Evolutionary conservation across 441 rosid genomes (phyloP).

Genomic region (Gossypium gossypioides): DNA sequence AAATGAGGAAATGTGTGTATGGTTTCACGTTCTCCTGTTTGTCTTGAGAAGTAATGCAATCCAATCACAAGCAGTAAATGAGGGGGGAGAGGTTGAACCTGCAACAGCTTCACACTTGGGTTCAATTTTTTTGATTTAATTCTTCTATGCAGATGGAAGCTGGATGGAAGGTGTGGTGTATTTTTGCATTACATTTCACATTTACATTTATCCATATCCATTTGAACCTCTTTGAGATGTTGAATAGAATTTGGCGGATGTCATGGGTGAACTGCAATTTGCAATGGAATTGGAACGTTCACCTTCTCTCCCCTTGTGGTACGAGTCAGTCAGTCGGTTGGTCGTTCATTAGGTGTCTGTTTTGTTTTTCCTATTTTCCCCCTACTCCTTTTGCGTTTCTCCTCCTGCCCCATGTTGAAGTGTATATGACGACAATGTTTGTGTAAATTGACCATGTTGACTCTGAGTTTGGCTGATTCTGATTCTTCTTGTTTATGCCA

Average conservation of each 20-base stretch:
- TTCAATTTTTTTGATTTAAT: slow-evolving; percentile 23
- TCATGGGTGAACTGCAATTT: slow-evolving; percentile 11
- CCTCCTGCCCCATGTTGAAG: neutral
- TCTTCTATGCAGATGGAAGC: slow-evolving; percentile 31
- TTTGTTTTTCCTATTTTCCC: neutral
- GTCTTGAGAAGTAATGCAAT: slow-evolving; percentile 4
- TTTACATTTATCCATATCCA: neutral
- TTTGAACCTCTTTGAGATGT: slow-evolving; percentile 8
- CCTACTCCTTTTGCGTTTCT: neutral
- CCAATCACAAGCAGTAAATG: slow-evolving; percentile 11
- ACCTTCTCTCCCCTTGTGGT: neutral
- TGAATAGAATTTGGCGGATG: neutral
- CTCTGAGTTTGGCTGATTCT: too few relatives aligned
- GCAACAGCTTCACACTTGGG: slow-evolving; percentile 23
- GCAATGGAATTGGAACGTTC: slow-evolving; percentile 15
- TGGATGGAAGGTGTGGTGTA: slow-evolving; percentile 11
- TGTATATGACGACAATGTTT: neutral
- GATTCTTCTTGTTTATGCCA: slow-evolving; percentile 11
- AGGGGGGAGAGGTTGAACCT: slow-evolving; percentile 15
- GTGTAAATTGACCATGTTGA: slow-evolving; percentile 22
- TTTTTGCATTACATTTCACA: neutral
- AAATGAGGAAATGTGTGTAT: slow-evolving; percentile 8
- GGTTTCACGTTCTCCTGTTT: slow-evolving; percentile 15
- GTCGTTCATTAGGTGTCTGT: neutral
- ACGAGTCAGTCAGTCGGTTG: neutral